Conservation (phyloP, 306 rosid genomes). For the Prosopis cineraria region DNA sequence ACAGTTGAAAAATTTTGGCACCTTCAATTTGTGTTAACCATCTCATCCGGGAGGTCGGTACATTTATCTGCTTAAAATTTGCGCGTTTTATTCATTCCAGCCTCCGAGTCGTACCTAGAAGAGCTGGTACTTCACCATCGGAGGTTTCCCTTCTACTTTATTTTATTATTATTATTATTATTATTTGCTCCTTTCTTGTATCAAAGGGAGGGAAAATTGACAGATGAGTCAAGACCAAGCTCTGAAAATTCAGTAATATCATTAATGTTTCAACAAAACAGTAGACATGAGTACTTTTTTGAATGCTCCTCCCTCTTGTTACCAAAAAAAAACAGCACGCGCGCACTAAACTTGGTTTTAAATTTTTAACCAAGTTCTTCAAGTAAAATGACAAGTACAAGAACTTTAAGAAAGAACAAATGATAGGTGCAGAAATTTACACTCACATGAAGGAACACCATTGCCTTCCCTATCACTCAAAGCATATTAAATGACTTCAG, state of each 20-base stretch:
- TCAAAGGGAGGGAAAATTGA: not conserved
- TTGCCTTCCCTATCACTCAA: too few species aligned
- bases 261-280: not conserved
- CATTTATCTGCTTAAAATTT: not conserved
- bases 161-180: too few species aligned
- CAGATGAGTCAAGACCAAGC: not conserved
- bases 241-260: not conserved
- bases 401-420: too few species aligned
- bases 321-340: too few species aligned
- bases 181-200: not conserved
- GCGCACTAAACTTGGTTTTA: too few species aligned
- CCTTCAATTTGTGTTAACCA: not conserved
- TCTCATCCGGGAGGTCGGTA: constrained; percentile 13
- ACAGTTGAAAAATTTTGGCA: not conserved
- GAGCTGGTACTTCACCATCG: not conserved
- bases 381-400: too few species aligned
- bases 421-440: too few species aligned
- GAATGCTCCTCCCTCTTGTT: not conserved
- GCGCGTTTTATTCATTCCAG: not conserved
- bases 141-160: too few species aligned
- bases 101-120: not conserved
- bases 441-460: too few species aligned
- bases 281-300: not conserved
- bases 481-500: too few species aligned
- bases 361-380: too few species aligned